phyloP scores from a whole-genome alignment of 2,329 filamentous ascomycete species.

The Scolecobasidium constrictum region DNA sequence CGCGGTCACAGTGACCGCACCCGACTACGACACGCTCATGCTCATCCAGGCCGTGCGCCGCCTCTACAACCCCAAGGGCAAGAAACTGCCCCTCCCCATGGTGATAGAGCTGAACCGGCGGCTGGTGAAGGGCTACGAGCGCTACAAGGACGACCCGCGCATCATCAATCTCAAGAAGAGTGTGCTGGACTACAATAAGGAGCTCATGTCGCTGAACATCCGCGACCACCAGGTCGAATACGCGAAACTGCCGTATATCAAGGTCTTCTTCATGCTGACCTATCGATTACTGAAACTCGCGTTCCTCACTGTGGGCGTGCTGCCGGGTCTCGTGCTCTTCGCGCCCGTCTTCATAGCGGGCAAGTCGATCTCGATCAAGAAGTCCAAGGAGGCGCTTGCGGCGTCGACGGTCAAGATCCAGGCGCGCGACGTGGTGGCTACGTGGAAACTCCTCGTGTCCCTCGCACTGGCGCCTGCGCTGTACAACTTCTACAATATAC shows the following conservation, averaged over 20 bases:
- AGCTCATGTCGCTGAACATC: conserved; percentile 74
- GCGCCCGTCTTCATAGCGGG: conserved; percentile 77
- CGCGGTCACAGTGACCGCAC: conserved; percentile 81
- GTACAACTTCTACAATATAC: conserved; percentile 69
- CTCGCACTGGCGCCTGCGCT: conserved; percentile 71
- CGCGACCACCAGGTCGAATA: conserved; percentile 94
- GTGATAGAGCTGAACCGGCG: conserved; percentile 91
- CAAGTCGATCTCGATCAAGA: conserved; percentile 70
- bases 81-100: conserved; percentile 82
- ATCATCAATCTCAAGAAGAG: conserved; percentile 65
- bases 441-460: conserved; percentile 87
- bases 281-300: conserved; percentile 71
- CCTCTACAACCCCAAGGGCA: conserved; percentile 88
- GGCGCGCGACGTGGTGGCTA: conserved; percentile 81
- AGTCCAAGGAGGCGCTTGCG: conserved; percentile 73
- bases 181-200: conserved; percentile 76
- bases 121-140: conserved; percentile 80
- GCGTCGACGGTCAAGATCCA: conserved; percentile 83
- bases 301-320: conserved; percentile 65
- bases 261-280: conserved; percentile 64
- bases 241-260: conserved; percentile 67
- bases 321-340: conserved; percentile 82
- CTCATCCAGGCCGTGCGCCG: conserved; percentile 88
- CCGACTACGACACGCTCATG: conserved; percentile 95
- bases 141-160: conserved; percentile 82